A percentile compares a stretch with the other conserved stretches of the same genome.
phyloP scores from a whole-genome alignment of 164 flowering plant species.

The Chimonanthus salicifolius region DNA sequence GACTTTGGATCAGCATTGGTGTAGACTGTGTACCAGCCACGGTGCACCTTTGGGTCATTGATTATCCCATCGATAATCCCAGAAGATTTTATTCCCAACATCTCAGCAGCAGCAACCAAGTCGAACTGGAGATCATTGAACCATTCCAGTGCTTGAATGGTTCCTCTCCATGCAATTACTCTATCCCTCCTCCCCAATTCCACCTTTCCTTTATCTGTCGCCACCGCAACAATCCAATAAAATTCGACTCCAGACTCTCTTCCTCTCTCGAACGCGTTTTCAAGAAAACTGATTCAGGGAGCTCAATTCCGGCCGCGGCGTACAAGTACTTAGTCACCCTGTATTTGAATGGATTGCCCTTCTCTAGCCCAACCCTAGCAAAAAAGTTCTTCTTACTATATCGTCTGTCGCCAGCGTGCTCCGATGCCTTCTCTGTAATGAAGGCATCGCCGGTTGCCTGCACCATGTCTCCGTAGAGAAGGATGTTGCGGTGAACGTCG shows the following conservation, averaged over 20 bases:
- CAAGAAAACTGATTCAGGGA: constrained; percentile 36
- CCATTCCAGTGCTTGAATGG: constrained; percentile 31
- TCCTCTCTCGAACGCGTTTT: constrained; percentile 34
- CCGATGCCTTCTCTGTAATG: constrained; percentile 29
- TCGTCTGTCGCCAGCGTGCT: constrained; percentile 32
- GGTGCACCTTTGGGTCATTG: constrained; percentile 25
- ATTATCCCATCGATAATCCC: not conserved
- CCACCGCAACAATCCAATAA: constrained; percentile 60
- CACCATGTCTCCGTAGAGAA: constrained; percentile 44
- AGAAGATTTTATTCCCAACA: constrained; percentile 8
- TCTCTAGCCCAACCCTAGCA: constrained; percentile 21
- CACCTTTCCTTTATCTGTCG: constrained; percentile 42
- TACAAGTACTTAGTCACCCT: constrained; percentile 35
- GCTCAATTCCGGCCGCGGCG: constrained; percentile 26
- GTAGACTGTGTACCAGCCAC: constrained; percentile 41
- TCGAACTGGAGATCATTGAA: constrained; percentile 29
- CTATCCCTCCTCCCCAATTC: constrained; percentile 42
- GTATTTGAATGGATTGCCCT: constrained; percentile 23
- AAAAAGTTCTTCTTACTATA: constrained; percentile 28
- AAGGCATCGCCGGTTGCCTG: constrained; percentile 40
- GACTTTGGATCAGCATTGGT: constrained; percentile 36
- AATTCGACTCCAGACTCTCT: constrained; percentile 40
- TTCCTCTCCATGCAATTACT: constrained; percentile 48
- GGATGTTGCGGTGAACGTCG: constrained; percentile 43
- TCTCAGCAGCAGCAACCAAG: constrained; percentile 24